Evolutionary conservation across 768 basidiomycete species (phyloP), one percentile per base, ranked within the genome.

Genomic region (Termitomyces sp.): DNA sequence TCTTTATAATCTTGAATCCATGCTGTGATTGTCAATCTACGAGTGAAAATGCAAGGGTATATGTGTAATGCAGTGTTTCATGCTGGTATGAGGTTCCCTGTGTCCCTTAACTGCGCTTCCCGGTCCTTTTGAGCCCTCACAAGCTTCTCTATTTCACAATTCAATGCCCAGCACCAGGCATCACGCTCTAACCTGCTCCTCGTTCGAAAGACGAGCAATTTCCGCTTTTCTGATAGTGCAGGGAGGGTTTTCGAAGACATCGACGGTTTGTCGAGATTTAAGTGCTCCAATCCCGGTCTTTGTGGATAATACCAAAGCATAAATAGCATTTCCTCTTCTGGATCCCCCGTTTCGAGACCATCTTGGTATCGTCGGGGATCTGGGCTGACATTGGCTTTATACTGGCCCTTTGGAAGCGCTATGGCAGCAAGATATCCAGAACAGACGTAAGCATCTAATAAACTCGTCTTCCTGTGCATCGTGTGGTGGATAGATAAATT

Each of bases 81-180:
- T 55, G 72, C 56, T 46, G 74, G 69, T 45, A 80, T 67, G 59
- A 91, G 66, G 56, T 76, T 78, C 8, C 92, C 93, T 10, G 77
- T 77, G 54, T 85, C 81, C 67, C 88, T 79, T 65, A 91, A 69
- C 63, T 70, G 79, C 43, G 76, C 78, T 69, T 95, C 94, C 62
- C 91, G 76, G 20, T 80, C 81, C 60, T 67, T 74, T 64, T 85
- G 83, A 9, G 72, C 72, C 66, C 91, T 77, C 40, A 83, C 83
- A 14, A 89, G 72, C 68, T 85, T 86, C 72, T 98, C 94, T 60
- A 97, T 93, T 73, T 96, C 93, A 46, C 82, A 82, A 60, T 92
- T 94, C 63, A 98, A 72, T 0, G 92, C 92, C 89, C 91, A 97
- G 64, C 93, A 93, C 95, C 95, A 98, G 30, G 87, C 80, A 70